Evolutionary conservation across 1,139 yeast genomes (phyloP), one percentile per base, ranked within the genome.

Genomic region (Candida sojae): DNA sequence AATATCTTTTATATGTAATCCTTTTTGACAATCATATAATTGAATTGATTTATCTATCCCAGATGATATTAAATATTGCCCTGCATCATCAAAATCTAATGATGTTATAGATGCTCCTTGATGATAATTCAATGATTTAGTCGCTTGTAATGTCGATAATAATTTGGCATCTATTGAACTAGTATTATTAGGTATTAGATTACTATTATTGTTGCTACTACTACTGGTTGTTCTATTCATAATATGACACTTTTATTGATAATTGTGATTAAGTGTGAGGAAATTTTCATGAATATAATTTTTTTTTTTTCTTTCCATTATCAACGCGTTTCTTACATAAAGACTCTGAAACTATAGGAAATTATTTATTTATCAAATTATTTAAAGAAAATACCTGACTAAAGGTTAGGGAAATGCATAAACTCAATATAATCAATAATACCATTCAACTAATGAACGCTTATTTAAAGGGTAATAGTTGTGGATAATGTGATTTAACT

Each of bases 11-110:
- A 71, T 56, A 54, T 83, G 86, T 32, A 79, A 73, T 1, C 97
- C 97, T 47, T 81, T 76, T 43, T 82, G 77, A 28, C 84, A 77
- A 66, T 92, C 96, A 63, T 90, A 93, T 21, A 95, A 68, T 60
- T 90, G 96, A 57, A 93, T 84, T 17, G 89, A 79, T 59, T 89
- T 92, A 67, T 90, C 96, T 9, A 85, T 82, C 3, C 93, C 90
- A 0, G 96, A 78, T 2, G 96, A 81, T 34, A 95, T 71, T 39
- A 89, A 74, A 61, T 73, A 88, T 55, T 86, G 88, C 5, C 99
- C 99, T 6, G 88, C 75, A 57, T 87, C 95, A 62, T 91, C 96
- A 62, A 84, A 93, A 60, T 88, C 92, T 28, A 93, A 66, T 23
- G 97, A 88, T 4, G 97, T 89, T 10, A 91, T 80, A 6, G 85